Conservation (phyloP, 1,284 basidiomycete genomes). For the Marasmius tenuissimus region DNA sequence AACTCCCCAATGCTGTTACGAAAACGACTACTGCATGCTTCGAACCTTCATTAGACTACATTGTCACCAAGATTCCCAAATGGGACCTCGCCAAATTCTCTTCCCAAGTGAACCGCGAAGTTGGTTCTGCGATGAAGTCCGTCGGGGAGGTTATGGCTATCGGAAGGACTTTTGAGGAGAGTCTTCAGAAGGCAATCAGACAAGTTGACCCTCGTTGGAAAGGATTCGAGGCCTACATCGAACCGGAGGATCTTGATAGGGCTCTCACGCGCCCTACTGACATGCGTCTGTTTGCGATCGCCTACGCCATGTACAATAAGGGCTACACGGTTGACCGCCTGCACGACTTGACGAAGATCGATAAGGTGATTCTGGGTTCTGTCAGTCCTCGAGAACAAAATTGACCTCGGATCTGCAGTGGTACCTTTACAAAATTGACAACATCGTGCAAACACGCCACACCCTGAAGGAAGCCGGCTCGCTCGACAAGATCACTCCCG, state of each 20-base stretch:
- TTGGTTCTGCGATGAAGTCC: constrained; percentile 98
- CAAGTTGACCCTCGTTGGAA: constrained; percentile 93
- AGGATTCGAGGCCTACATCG: constrained; percentile 79
- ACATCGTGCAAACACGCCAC: constrained; percentile 88
- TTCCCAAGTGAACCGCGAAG: constrained; percentile 89
- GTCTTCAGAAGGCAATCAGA: constrained; percentile 97
- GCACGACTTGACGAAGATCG: constrained; percentile 96
- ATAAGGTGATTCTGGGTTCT: constrained; percentile 61
- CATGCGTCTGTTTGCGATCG: constrained; percentile 95
- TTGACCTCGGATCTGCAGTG: constrained; percentile 50
- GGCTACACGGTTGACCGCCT: constrained; percentile 88
- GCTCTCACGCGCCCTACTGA: constrained; percentile 82
- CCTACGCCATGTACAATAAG: constrained; percentile 95
- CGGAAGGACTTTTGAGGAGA: constrained; percentile 98
- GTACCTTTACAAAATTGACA: constrained; percentile 99
- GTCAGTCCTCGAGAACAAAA: background rate
- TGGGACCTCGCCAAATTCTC: constrained; percentile 99
- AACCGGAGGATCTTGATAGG: constrained; percentile 82
- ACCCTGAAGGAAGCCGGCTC: constrained; percentile 70
- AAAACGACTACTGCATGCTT: constrained; percentile 99
- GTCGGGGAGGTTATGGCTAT: constrained; percentile 99
- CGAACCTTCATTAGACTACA: constrained; percentile 99
- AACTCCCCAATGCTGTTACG: constrained; percentile 98
- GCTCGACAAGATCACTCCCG: constrained; percentile 61
- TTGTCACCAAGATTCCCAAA: constrained; percentile 99